Evolutionary conservation across 2,329 filamentous ascomycete species (phyloP).

Genomic region (Colletotrichum sp.): DNA sequence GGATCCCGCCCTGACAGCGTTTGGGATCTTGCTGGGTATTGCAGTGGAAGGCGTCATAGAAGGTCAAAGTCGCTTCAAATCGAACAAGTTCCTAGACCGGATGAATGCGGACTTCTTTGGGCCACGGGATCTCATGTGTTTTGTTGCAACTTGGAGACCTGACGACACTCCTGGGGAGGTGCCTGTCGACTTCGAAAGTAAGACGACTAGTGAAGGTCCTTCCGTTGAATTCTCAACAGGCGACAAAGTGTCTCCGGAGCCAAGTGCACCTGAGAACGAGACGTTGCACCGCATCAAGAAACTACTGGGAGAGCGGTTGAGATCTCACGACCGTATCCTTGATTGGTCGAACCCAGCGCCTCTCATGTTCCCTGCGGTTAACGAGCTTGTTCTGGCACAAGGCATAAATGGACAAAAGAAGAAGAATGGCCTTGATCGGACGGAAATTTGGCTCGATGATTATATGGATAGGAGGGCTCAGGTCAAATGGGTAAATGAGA

Average conservation of each 20-base stretch:
- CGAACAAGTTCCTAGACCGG: conserved; percentile 58
- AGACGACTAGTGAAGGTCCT: accelerated
- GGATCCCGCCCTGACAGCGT: conserved; percentile 41
- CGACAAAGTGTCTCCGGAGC: background rate
- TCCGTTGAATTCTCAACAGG: no score
- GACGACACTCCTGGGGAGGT: conserved; percentile 28
- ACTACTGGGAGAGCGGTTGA: background rate
- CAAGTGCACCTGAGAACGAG: background rate
- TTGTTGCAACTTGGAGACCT: conserved; percentile 58
- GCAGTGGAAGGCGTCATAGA: conserved; percentile 45
- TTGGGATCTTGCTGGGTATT: conserved; percentile 47
- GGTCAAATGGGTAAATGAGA: conserved; percentile 23
- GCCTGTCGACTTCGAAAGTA: conserved; percentile 33
- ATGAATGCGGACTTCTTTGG: conserved; percentile 62
- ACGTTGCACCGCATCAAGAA: background rate
- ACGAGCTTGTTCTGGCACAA: background rate
- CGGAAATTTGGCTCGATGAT: conserved; percentile 23
- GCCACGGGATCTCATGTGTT: conserved; percentile 54
- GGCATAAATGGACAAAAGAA: conserved; percentile 21
- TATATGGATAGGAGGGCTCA: conserved; percentile 25
- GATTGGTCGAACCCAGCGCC: conserved; percentile 50
- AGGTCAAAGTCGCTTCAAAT: conserved; percentile 40
- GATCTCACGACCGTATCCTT: conserved; percentile 36
- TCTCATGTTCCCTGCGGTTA: conserved; percentile 45
- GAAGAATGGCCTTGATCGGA: conserved; percentile 21